These are phyloP conservation scores for Arthrobotrys sphaeroides DNA, from an alignment of 2,329 filamentous ascomycete species.

Conservation along the genomic window DNA sequence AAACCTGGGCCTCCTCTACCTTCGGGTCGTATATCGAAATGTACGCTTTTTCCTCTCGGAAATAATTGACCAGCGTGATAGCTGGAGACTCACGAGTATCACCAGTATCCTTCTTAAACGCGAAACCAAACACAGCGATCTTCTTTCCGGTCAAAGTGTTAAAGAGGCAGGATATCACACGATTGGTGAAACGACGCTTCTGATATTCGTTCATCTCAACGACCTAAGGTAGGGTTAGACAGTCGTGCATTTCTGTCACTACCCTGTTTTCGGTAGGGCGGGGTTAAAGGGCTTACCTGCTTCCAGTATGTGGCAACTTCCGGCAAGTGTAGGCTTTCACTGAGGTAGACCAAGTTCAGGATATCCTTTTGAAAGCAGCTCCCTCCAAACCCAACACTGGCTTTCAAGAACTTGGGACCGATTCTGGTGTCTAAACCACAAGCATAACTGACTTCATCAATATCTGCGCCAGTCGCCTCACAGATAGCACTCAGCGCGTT, in stretches of 20 bases:
- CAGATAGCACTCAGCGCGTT: slow-evolving; percentile 84
- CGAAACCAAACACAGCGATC: slow-evolving; percentile 76
- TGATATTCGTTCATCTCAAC: slow-evolving; percentile 81
- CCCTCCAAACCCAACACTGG: slow-evolving; percentile 80
- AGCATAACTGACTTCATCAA: slow-evolving; percentile 75
- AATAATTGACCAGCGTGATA: slow-evolving; percentile 72
- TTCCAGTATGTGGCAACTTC: slow-evolving; percentile 81
- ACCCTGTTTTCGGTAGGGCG: too few species aligned
- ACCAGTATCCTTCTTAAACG: slow-evolving; percentile 81
- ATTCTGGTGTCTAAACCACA: slow-evolving; percentile 77
- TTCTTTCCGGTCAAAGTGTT: slow-evolving; percentile 76
- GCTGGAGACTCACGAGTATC: slow-evolving; percentile 78
- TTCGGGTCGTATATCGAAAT: slow-evolving; percentile 67
- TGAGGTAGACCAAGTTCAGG: slow-evolving; percentile 76
- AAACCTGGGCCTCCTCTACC: slow-evolving; percentile 62
- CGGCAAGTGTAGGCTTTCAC: slow-evolving; percentile 73
- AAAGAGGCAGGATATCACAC: slow-evolving; percentile 73
- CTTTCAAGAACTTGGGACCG: slow-evolving; percentile 76
- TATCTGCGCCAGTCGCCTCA: slow-evolving; percentile 77
- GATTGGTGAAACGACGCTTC: slow-evolving; percentile 73
- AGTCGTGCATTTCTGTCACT: not conserved
- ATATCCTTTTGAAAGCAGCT: slow-evolving; percentile 86
- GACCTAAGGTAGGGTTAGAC: slow-evolving; percentile 62
- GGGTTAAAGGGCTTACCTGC: slow-evolving; percentile 60
- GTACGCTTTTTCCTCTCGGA: slow-evolving; percentile 72